Conservation (phyloP, 495 filamentous ascomycete genomes). For the Cercophora newfieldiana region DNA sequence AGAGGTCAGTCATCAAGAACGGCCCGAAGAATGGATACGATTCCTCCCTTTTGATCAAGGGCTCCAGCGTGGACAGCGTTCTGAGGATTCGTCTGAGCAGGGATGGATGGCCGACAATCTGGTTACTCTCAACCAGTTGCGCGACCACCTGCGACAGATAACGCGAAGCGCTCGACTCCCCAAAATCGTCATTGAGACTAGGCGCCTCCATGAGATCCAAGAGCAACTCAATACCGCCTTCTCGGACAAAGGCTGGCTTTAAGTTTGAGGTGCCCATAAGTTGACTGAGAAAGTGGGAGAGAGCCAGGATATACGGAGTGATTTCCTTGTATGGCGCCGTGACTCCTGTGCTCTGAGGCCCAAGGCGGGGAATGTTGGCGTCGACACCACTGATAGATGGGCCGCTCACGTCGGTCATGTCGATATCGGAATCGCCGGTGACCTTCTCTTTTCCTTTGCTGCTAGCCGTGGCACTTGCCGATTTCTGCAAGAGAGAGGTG, state of each 20-base stretch:
- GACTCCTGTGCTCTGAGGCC: slow-evolving; percentile 2
- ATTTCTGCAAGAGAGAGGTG: slow-evolving; percentile 30
- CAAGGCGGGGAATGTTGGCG: neutral
- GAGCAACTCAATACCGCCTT: slow-evolving; percentile 79
- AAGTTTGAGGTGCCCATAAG: slow-evolving; percentile 76
- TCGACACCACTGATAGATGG: slow-evolving; percentile 4
- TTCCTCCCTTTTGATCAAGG: slow-evolving; percentile 53
- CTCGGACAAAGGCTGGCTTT: slow-evolving; percentile 72
- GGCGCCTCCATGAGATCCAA: slow-evolving; percentile 79
- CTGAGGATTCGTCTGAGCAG: slow-evolving; percentile 70
- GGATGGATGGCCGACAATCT: slow-evolving; percentile 78
- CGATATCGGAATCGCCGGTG: slow-evolving; percentile 52
- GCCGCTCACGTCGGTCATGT: slow-evolving; percentile 55
- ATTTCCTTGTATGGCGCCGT: slow-evolving; percentile 30
- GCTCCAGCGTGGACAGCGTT: slow-evolving; percentile 64
- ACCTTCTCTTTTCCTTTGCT: slow-evolving; percentile 38
- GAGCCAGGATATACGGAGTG: slow-evolving; percentile 69
- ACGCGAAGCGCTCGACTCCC: slow-evolving; percentile 61
- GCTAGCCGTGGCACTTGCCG: neutral
- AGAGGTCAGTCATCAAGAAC: slow-evolving; percentile 41
- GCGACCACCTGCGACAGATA: slow-evolving; percentile 73
- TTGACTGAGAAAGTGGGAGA: slow-evolving; percentile 71
- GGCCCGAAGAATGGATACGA: slow-evolving; percentile 60
- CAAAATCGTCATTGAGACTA: slow-evolving; percentile 74
- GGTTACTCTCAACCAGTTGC: slow-evolving; percentile 77